Evolutionary conservation across 345 rosid genomes (phyloP), one percentile per base, ranked within the genome.

Genomic region (Reutealis trisperma): DNA sequence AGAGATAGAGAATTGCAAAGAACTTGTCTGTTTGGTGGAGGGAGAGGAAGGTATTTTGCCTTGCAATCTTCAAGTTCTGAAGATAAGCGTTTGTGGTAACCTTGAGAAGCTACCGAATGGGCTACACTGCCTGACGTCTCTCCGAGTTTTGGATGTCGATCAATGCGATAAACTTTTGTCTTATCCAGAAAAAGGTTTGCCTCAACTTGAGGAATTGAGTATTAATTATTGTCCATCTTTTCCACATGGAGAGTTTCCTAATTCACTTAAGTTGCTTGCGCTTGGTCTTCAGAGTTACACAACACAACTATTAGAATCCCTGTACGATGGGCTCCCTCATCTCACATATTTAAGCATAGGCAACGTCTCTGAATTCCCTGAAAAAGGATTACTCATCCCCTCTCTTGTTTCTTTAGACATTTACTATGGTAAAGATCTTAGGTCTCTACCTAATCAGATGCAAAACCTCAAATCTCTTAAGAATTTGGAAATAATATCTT

Each of bases 71-170:
- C 9, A 72, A 58, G 34, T 13, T 8, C 11, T 72, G 54, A 57
- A 18, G 30, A 27, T 71, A 5, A 15, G 19, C 1, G 9, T 16
- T 8, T 71, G 75, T 71, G 1, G 0, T 18, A 18, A 19, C n/a
- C 22, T 72, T 65, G 30, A 69, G 78, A 62, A 79, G 5, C 80
- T 84, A 7, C 87, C 85, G 18, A 77, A 77, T 67, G 80, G 77
- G 61, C 7, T 86, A 9, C 65, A 62, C 42, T 74, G 72, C 16
- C 81, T 84, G 77, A 44, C 65, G 8, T 79, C 84, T 62, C 87
- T 86, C 54, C 21, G 30, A 14, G 8, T 8, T n/a, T 72, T 72
- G 52, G 19, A 24, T 6, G 5, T 55, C 51, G 3, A 3, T 9
- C n/a, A 32, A 6, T 72, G 75, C 34, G 24, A 16, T 11, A 27